phyloP scores from a whole-genome alignment of 306 rosid species.

The Corylus heterophylla region DNA sequence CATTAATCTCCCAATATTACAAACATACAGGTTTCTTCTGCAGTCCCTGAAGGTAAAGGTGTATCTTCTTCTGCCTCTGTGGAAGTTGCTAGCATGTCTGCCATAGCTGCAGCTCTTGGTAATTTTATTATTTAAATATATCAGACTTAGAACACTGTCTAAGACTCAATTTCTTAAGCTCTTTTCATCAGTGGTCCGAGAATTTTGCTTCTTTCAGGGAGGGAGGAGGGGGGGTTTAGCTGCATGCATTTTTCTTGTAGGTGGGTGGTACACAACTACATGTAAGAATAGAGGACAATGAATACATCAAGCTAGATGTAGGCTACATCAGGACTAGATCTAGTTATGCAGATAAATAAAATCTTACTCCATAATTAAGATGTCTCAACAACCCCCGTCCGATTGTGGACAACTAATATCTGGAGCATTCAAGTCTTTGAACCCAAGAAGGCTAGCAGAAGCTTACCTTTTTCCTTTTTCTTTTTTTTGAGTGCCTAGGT shows the following conservation, averaged over 20 bases:
- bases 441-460: too few species aligned
- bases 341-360: too few species aligned
- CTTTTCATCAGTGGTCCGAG: not conserved
- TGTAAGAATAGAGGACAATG: not conserved
- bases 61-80: constrained; percentile 98
- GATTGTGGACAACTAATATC: too few species aligned
- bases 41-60: constrained; percentile 99
- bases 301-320: too few species aligned
- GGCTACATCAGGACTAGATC: too few species aligned
- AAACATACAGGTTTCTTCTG: constrained; percentile 71
- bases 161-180: not conserved
- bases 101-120: constrained; percentile 93
- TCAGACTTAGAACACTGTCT: not conserved
- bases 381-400: too few species aligned
- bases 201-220: not conserved
- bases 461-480: too few species aligned
- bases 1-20: constrained; percentile 16
- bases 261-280: not conserved
- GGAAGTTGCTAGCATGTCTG: constrained; percentile 94
- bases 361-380: too few species aligned
- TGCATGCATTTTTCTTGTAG: not conserved
- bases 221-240: not conserved
- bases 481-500: not conserved
- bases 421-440: too few species aligned
- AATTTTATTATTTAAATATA: constrained; percentile 17